A percentile compares a stretch with the other conserved stretches of the same genome.
These are phyloP conservation scores for Phytophthora europaea DNA, from an alignment of 352 stramenopile genomes.

Conservation along the genomic window DNA sequence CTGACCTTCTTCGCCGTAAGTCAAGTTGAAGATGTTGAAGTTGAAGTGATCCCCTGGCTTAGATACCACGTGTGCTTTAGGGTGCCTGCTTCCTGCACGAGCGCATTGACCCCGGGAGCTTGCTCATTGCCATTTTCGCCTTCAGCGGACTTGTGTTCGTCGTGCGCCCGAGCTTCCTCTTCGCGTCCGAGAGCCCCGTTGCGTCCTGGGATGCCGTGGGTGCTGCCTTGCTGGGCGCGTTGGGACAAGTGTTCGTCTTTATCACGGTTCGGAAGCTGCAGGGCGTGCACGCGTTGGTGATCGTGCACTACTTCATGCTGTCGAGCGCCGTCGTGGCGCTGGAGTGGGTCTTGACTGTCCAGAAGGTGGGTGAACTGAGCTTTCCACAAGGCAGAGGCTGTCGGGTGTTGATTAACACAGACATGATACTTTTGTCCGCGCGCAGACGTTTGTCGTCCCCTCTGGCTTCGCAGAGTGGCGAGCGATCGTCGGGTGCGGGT, in stretches of 20 bases:
- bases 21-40: not conserved
- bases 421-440: not conserved
- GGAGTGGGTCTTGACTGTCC: conserved; percentile 25
- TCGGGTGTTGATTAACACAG: not conserved
- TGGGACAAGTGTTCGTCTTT: conserved; percentile 53
- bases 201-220: conserved; percentile 33
- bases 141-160: conserved; percentile 50
- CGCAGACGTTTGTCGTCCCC: conserved; percentile 37
- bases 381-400: too few species aligned
- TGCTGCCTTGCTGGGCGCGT: conserved; percentile 42
- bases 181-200: conserved; percentile 32
- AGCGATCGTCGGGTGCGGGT: conserved; percentile 24
- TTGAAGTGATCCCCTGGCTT: not conserved
- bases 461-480: conserved; percentile 22
- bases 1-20: conserved; percentile 29
- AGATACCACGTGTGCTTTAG: conserved; percentile 11
- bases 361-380: not conserved
- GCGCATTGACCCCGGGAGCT: conserved; percentile 36
- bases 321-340: conserved; percentile 39
- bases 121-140: conserved; percentile 34
- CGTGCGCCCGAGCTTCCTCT: conserved; percentile 48
- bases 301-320: conserved; percentile 60
- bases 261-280: conserved; percentile 53
- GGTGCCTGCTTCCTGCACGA: conserved; percentile 43
- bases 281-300: conserved; percentile 39